Evolutionary conservation across 73 alveolate genomes (phyloP), one percentile per base, ranked within the genome.

Genomic region (Breviolum minutum): DNA sequence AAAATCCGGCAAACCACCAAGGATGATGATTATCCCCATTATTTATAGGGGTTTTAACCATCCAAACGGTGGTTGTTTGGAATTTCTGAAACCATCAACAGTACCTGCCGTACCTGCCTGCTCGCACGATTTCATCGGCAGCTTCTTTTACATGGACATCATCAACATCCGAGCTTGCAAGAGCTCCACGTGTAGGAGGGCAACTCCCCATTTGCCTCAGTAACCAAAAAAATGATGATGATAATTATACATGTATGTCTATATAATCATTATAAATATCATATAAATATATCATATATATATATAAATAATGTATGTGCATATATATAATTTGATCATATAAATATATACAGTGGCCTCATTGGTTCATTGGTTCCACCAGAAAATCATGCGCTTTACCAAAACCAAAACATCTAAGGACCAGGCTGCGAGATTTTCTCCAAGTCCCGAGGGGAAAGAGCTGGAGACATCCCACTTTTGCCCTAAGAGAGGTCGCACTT

Each of bases 51-150:
- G n/a, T n/a, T n/a, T n/a, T n/a, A n/a, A n/a, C n/a, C n/a, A n/a
- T n/a, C n/a, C n/a, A n/a, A n/a, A n/a, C n/a, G n/a, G n/a, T n/a
- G n/a, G n/a, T n/a, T n/a, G n/a, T n/a, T n/a, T n/a, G n/a, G n/a
- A n/a, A n/a, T n/a, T n/a, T n/a, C n/a, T n/a, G n/a, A n/a, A n/a
- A n/a, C n/a, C n/a, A n/a, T n/a, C n/a, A n/a, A n/a, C n/a, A n/a
- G n/a, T n/a, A n/a, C n/a, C n/a, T n/a, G n/a, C 17, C 74, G 74
- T 9, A 9, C 83, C 69, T 9, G 97, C 97, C 97, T 92, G 97
- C 97, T 12, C 79, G 26, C 26, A 92, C 97, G 30, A 92, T 64
- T 89, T 74, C 97, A 11, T 71, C 81, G 12, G 97, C 97, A 7
- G 97, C 97, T 61, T 73, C 66, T n/a, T 79, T 69, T 1, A 92